Evolutionary conservation across 2,329 filamentous ascomycete genomes (phyloP), one percentile per base, ranked within the genome.

Genomic region (Phialophora macrospora): DNA sequence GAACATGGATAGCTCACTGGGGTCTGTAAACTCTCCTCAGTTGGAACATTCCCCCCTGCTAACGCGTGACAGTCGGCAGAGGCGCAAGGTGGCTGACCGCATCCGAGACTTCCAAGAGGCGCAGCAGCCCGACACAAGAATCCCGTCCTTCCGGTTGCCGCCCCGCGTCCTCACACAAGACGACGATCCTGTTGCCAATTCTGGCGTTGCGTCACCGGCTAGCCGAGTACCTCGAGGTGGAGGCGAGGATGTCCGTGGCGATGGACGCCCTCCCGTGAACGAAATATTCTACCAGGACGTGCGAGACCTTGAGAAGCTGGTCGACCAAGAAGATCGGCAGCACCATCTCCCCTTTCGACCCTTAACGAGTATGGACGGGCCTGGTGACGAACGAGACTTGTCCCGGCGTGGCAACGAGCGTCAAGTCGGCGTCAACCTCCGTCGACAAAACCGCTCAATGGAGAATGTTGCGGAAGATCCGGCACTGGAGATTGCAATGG

Each of bases 81-180:
- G 55, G 65, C 70, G 70, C 58, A 71, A 68, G 32, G 72, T 72
- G 11, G 67, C 71, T 44, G 66, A 64, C 34, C 68, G 71, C n/a
- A 65, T 72, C 44, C 70, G 67, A 60, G 69, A 65, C 17, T 71
- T 73, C 24, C 72, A 73, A 55, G 64, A 64, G 38, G 61, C 54
- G 17, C 64, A 62, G 57, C 57, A 54, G 22, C 59, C 55, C 49
- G 57, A 68, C 38, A 44, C 57, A 30, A 55, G 38, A 38, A 60
- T 63, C 30, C 63, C 63, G 20, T 52, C 60, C 4, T 60, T 64
- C 46, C 32, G 60, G 22, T 60, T 49, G 34, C 41, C 56, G 12
- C 65, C 59, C n/a, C 67, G 60, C 38, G 44, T 60, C 34, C 38
- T 67, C 24, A 38, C 38, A 28, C 55, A 57, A 56, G 41, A 60